Conservation (phyloP, 1,284 basidiomycete genomes). For the Cryptococcus neoformans region DNA sequence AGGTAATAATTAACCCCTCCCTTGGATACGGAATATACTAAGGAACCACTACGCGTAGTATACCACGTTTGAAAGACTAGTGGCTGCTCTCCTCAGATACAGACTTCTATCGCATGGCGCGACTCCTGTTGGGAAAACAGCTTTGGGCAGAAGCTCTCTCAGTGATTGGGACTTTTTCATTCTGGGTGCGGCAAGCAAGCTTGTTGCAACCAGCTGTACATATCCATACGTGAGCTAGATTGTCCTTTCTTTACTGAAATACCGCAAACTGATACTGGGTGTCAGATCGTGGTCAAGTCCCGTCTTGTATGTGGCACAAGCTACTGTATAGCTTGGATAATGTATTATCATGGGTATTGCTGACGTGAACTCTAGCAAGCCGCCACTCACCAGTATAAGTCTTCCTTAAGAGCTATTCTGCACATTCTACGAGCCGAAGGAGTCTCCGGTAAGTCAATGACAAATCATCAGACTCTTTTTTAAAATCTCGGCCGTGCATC, state of each 20-base stretch:
- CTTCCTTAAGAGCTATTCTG: constrained; percentile 43
- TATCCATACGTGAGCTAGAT: constrained; percentile 47
- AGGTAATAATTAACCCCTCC: constrained; percentile 38
- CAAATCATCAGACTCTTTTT: too few species aligned
- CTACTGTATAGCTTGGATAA: background rate
- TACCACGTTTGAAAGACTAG: constrained; percentile 78
- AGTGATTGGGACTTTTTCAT: constrained; percentile 86
- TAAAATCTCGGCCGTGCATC: background rate
- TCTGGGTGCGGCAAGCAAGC: constrained; percentile 83
- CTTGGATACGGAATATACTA: background rate
- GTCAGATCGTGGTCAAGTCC: constrained; percentile 50
- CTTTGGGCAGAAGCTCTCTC: constrained; percentile 54
- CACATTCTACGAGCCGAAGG: constrained; percentile 72
- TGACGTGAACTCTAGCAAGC: constrained; percentile 35
- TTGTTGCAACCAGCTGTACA: constrained; percentile 52
- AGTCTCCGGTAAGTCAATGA: constrained; percentile 47
- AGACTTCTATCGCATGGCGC: constrained; percentile 18
- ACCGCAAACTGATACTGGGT: background rate
- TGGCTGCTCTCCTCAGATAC: constrained; percentile 30
- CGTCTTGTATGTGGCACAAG: constrained; percentile 34
- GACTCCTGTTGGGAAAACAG: constrained; percentile 44
- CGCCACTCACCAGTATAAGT: constrained; percentile 50
- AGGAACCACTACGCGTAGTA: constrained; percentile 49
- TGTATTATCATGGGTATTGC: background rate
- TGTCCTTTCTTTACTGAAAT: background rate